phyloP scores from a whole-genome alignment of 306 rosid species.

The Sophora flavescens region DNA sequence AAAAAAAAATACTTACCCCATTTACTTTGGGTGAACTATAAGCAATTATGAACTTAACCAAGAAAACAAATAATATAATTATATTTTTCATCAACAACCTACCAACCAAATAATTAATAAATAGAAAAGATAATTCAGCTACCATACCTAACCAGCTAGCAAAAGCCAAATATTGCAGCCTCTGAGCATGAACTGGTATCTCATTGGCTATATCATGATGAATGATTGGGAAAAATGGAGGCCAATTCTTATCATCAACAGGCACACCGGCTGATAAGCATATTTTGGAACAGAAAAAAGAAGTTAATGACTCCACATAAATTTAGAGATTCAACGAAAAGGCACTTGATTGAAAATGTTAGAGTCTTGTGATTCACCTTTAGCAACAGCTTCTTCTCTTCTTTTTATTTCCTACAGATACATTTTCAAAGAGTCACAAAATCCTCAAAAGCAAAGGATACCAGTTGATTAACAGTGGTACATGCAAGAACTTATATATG shows the following conservation, averaged over 20 bases:
- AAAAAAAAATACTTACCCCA: neutral
- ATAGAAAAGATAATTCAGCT: conserved; percentile 39
- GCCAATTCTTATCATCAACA: conserved; percentile 92
- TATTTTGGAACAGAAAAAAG: conserved; percentile 37
- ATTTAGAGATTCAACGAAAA: conserved; percentile 15
- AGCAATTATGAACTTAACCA: conserved; percentile 14
- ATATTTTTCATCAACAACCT: conserved; percentile 13
- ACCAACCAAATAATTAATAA: conserved; percentile 9
- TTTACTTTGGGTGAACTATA: neutral
- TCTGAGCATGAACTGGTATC: conserved; percentile 96
- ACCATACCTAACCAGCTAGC: conserved; percentile 96
- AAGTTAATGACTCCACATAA: conserved; percentile 36
- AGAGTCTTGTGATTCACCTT: conserved; percentile 53
- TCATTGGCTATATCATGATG: conserved; percentile 99
- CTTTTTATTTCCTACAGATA: conserved; percentile 76
- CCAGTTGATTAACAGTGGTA: conserved; percentile 32
- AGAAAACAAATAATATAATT: conserved; percentile 27
- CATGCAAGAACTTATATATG: conserved; percentile 29
- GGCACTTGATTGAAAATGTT: conserved; percentile 24
- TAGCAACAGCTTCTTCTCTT: conserved; percentile 88
- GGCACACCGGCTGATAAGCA: conserved; percentile 75
- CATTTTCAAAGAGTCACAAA: conserved; percentile 43
- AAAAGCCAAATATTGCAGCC: conserved; percentile 93
- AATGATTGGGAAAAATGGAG: conserved; percentile 92
- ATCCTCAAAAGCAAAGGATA: conserved; percentile 40